These are phyloP conservation scores for Magnusiomyces paraingens DNA, from an alignment of 1,139 yeast genomes.

Conservation along the genomic window DNA sequence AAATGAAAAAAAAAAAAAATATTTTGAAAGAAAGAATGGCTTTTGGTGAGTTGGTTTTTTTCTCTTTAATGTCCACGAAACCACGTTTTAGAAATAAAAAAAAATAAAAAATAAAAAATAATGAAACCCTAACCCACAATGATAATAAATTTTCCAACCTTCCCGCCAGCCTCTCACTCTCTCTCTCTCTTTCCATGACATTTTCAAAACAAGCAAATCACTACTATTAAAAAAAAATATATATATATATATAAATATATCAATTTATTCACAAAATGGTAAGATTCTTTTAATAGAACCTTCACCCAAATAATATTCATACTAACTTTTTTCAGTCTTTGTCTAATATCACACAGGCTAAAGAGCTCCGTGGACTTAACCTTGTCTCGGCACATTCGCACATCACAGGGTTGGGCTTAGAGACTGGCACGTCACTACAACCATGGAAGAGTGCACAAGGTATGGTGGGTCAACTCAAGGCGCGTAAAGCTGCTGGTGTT, in stretches of 20 bases:
- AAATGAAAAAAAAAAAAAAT: no score
- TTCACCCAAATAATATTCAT: no score
- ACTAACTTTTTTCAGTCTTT: constrained; percentile 19
- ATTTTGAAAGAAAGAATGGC: no score
- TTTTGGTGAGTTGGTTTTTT: no score
- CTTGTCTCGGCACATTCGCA: constrained; percentile 94
- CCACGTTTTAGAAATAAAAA: no score
- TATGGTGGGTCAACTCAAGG: constrained; percentile 95
- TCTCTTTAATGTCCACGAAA: no score
- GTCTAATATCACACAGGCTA: constrained; percentile 34
- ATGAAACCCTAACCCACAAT: no score
- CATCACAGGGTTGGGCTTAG: constrained; percentile 89
- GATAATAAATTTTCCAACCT: no score
- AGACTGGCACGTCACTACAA: constrained; percentile 60
- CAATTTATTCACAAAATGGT: neutral
- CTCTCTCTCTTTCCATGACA: no score
- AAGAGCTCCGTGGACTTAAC: constrained; percentile 38
- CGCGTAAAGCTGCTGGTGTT: constrained; percentile 94
- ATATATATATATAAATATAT: neutral
- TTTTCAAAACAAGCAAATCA: neutral
- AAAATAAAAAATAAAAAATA: no score
- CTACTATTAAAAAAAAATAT: neutral
- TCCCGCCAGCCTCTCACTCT: no score
- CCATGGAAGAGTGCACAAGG: constrained; percentile 82
- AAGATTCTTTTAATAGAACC: no score